Conservation (phyloP, 2,329 filamentous ascomycete species). For the Parastagonospora nodorum region DNA sequence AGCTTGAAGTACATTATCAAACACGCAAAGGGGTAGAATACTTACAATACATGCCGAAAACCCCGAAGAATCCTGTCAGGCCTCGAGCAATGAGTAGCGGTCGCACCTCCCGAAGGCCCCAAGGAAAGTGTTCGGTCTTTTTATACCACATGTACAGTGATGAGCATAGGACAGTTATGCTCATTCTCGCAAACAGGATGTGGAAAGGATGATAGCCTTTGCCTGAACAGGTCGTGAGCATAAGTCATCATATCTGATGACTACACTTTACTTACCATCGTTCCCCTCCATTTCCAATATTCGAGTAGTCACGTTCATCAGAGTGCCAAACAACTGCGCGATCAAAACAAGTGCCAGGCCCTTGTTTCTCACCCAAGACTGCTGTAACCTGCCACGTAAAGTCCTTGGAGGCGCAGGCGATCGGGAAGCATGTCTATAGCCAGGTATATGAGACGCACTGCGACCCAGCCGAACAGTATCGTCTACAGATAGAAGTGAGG, state of each 20-base stretch:
- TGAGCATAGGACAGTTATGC: slow-evolving; percentile 70
- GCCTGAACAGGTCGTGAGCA: slow-evolving; percentile 31
- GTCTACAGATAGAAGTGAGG: slow-evolving; percentile 42
- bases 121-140: slow-evolving; percentile 69
- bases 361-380: slow-evolving; percentile 69
- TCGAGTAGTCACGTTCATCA: slow-evolving; percentile 84
- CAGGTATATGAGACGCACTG: slow-evolving; percentile 21
- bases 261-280: slow-evolving; percentile 49
- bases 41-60: slow-evolving; percentile 75
- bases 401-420: slow-evolving; percentile 28
- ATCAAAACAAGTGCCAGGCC: slow-evolving; percentile 74
- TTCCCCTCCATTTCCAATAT: slow-evolving; percentile 72
- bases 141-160: slow-evolving; percentile 75
- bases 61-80: slow-evolving; percentile 73
- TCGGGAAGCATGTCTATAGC: slow-evolving; percentile 23
- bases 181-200: slow-evolving; percentile 81
- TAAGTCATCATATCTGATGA: background rate
- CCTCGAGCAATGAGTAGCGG: slow-evolving; percentile 71
- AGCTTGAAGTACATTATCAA: slow-evolving; percentile 7
- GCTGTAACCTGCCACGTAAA: slow-evolving; percentile 22
- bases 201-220: slow-evolving; percentile 76
- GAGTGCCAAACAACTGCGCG: slow-evolving; percentile 78
- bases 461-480: slow-evolving; percentile 37
- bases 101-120: slow-evolving; percentile 70
- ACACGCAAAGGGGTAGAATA: slow-evolving; percentile 30